Evolutionary conservation across 768 basidiomycete genomes (phyloP).

Genomic region (Multifurca ochricompacta): DNA sequence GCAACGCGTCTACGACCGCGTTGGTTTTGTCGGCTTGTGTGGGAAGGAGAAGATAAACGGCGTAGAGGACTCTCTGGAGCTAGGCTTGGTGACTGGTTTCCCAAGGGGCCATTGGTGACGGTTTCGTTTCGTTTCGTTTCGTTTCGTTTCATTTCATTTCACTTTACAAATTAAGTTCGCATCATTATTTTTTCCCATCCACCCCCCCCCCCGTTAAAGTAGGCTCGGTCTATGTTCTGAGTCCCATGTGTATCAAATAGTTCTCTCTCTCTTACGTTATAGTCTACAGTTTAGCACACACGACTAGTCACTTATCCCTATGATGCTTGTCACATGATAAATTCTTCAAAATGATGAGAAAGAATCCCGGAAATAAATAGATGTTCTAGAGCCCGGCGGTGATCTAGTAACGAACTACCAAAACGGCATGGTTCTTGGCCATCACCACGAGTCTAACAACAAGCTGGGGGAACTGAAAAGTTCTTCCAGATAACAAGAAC

Average conservation of each 20-base stretch:
- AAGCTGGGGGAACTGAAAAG: not conserved
- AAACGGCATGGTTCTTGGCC: not conserved
- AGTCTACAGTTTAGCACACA: not conserved
- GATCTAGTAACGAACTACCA: constrained; percentile 1
- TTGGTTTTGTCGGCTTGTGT: constrained; percentile 44
- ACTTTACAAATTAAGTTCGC: not conserved
- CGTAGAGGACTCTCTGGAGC: constrained; percentile 44
- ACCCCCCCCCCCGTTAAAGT: not conserved
- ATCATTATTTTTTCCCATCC: not conserved
- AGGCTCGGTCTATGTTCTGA: not conserved
- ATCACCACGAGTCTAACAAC: not conserved
- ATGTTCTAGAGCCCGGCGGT: not conserved
- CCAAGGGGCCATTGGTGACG: constrained; percentile 48
- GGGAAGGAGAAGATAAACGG: constrained; percentile 32
- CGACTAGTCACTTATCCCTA: no score
- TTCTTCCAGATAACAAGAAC: not conserved
- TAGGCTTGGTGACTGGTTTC: constrained; percentile 40
- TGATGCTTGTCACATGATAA: not conserved
- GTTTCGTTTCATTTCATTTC: not conserved
- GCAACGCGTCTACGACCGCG: constrained; percentile 43
- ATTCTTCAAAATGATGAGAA: not conserved
- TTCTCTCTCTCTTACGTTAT: not conserved
- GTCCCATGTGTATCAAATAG: constrained; percentile 11
- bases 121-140: not conserved
- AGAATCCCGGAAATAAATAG: not conserved